Percentiles rank a stretch among this genome's conserved stretches.
Conservation (phyloP, 2,329 filamentous ascomycete genomes). For the Rosellinia necatrix region DNA sequence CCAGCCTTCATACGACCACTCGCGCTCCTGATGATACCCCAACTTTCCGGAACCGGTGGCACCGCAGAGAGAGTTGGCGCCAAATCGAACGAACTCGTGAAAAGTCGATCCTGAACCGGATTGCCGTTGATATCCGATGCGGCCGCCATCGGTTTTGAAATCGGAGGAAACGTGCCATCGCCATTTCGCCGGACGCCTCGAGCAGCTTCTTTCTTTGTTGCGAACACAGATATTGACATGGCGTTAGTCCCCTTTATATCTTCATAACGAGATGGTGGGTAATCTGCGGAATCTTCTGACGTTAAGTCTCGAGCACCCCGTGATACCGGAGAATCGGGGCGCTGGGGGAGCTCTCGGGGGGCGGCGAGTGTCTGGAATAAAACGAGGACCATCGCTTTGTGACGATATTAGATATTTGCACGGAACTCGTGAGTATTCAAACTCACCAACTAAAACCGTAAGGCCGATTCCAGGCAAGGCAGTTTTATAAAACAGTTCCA, state of each 20-base stretch:
- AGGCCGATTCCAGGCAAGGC: conserved; percentile 57
- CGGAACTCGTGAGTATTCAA: not conserved
- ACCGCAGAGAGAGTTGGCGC: conserved; percentile 24
- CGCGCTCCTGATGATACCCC: conserved; percentile 15
- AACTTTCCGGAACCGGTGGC: conserved; percentile 18
- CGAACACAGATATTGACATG: conserved; percentile 45
- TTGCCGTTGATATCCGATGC: conserved; percentile 45
- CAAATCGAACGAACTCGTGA: conserved; percentile 41
- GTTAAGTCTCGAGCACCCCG: conserved; percentile 47
- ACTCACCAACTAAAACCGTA: conserved; percentile 54
- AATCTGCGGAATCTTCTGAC: conserved; percentile 48
- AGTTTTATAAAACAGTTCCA: conserved; percentile 52
- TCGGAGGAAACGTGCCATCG: conserved; percentile 42
- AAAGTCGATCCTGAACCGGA: conserved; percentile 47
- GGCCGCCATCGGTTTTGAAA: conserved; percentile 45
- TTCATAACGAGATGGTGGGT: conserved; percentile 53
- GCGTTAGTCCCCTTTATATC: conserved; percentile 52
- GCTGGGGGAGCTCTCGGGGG: conserved; percentile 38
- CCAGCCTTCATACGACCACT: conserved; percentile 28
- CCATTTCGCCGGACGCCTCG: conserved; percentile 22
- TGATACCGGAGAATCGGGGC: conserved; percentile 48
- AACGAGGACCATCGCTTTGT: conserved; percentile 46
- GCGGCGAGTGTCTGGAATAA: conserved; percentile 44
- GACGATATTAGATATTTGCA: conserved; percentile 25
- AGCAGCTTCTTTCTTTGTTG: conserved; percentile 31